Evolutionary conservation across 768 basidiomycete genomes (phyloP).

Genomic region (Boletus reticuloceps): DNA sequence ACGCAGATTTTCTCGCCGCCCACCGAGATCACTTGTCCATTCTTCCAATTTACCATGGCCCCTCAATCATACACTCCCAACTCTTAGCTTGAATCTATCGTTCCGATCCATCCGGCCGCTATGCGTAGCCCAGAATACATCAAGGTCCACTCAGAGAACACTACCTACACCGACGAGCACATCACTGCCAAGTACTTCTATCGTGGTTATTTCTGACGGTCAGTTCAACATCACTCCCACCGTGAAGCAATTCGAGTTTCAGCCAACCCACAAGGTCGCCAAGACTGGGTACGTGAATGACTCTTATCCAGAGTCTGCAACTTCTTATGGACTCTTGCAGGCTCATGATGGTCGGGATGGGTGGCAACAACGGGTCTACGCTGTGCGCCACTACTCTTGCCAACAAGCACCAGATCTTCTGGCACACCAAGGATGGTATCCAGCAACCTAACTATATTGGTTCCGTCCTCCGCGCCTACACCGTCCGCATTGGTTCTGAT

Average conservation of each 20-base stretch:
- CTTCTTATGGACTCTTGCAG: slow-evolving; percentile 38
- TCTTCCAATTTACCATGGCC: slow-evolving; percentile 44
- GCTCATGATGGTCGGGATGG: slow-evolving; percentile 94
- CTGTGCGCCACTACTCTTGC: slow-evolving; percentile 93
- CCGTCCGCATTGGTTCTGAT: slow-evolving; percentile 87
- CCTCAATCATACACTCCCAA: slow-evolving; percentile 59
- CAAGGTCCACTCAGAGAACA: slow-evolving; percentile 79
- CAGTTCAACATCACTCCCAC: slow-evolving; percentile 79
- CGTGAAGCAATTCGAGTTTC: slow-evolving; percentile 83
- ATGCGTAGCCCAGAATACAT: slow-evolving; percentile 73
- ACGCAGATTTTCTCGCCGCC: slow-evolving; percentile 60
- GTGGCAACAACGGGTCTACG: slow-evolving; percentile 97
- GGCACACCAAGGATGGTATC: slow-evolving; percentile 90
- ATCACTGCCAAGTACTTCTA: slow-evolving; percentile 83
- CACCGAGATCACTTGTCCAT: slow-evolving; percentile 34
- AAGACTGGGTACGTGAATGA: slow-evolving; percentile 80
- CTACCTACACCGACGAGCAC: slow-evolving; percentile 74
- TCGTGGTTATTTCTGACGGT: slow-evolving; percentile 67
- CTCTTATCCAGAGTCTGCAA: slow-evolving; percentile 2
- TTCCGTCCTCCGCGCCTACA: slow-evolving; percentile 93
- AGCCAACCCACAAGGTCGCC: slow-evolving; percentile 78
- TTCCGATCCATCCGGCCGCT: slow-evolving; percentile 82
- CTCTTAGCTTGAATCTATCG: slow-evolving; percentile 63
- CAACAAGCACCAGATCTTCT: slow-evolving; percentile 90
- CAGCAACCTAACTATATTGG: slow-evolving; percentile 98